Base-by-base conservation (phyloP, 306 rosid genomes). In the Hippophae rhamnoides region DNA sequence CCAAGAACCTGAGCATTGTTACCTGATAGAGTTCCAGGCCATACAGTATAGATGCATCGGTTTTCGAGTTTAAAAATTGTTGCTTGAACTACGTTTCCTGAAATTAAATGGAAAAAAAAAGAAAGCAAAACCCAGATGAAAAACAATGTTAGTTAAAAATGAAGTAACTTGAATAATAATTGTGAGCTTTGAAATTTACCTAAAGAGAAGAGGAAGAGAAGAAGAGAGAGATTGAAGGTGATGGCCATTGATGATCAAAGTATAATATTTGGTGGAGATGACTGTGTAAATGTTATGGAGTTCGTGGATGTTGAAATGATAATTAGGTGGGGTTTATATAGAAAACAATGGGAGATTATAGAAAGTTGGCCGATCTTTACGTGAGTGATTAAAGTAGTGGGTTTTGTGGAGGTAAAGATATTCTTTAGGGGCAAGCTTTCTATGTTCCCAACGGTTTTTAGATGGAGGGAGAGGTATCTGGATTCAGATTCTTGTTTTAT, bases 11-110 rank as follows among this genome's bases (percentile, higher is more conserved):
- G 74, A 0, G 62, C 84, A 0, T 89, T 82, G 64, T 79, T 83
- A 10, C 93, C 95, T 2, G 96, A 79, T 54, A 92, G 87, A 0
- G 89, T 81, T 2, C 89, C 96, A 0, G 95, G 96, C 96, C 98
- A 87, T 5, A 92, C 73, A 0, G 89, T 78, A 71, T 83, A 40
- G 18, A 62, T 57, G 76, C 98, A 87, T 2, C 50, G 83, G 42
- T 92, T 92, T 26, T 83, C 69, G 7, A 92, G 65, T 7, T 83
- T 81, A 58, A 92, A 78, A 0, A 69, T 45, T 0, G 95, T 79
- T 10, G 79, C 84, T 11, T 23, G 66, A 18, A 74, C 80, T 25
- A 60, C 46, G 27, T 73, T 64, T 1, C 80, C 89, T 69, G 82
- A 58, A 80, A 71, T 48, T 44, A 3, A 25, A 25, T 1, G 23